A percentile compares a stretch with the other conserved stretches of the same genome.
phyloP scores from a whole-genome alignment of 2,329 filamentous ascomycete genomes.

The Sclerotinia sclerotiorum region DNA sequence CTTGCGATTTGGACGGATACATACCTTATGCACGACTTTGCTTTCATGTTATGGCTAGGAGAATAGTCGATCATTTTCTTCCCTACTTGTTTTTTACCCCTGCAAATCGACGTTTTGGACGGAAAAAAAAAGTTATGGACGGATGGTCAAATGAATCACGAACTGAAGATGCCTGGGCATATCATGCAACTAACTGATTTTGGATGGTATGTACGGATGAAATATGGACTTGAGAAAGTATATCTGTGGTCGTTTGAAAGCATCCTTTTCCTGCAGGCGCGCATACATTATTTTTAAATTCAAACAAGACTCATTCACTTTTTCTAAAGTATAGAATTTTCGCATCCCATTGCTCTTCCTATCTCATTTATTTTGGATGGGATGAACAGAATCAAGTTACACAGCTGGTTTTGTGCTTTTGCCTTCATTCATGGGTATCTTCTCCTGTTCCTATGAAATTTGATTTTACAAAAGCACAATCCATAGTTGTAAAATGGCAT shows the following conservation, averaged over 20 bases:
- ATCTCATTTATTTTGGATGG: constrained; percentile 4
- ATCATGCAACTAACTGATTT: constrained; percentile 3
- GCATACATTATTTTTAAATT: constrained; percentile 14
- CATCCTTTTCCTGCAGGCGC: constrained; percentile 20
- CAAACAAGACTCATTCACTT: constrained; percentile 17
- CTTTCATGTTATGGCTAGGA: neutral
- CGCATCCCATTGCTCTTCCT: constrained; percentile 5
- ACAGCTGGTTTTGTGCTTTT: constrained; percentile 2
- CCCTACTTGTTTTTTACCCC: neutral
- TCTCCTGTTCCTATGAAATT: constrained; percentile 11
- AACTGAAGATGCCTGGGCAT: constrained; percentile 5
- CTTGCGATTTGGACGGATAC: neutral
- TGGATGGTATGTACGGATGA: constrained; percentile 7
- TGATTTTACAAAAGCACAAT: constrained; percentile 15
- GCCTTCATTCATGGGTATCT: constrained; percentile 12
- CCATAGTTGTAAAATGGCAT: constrained; percentile 5
- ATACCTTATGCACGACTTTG: neutral
- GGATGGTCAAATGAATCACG: constrained; percentile 13
- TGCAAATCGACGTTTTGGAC: constrained; percentile 5
- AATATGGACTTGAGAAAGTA: constrained; percentile 1
- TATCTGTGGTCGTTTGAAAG: constrained; percentile 7
- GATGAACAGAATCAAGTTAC: constrained; percentile 8
- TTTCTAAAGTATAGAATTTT: constrained; percentile 15
- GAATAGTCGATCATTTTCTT: neutral
- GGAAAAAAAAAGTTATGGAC: constrained; percentile 12